Evolutionary conservation across 495 filamentous ascomycete species (phyloP).

Genomic region (Aspergillus biplanus): DNA sequence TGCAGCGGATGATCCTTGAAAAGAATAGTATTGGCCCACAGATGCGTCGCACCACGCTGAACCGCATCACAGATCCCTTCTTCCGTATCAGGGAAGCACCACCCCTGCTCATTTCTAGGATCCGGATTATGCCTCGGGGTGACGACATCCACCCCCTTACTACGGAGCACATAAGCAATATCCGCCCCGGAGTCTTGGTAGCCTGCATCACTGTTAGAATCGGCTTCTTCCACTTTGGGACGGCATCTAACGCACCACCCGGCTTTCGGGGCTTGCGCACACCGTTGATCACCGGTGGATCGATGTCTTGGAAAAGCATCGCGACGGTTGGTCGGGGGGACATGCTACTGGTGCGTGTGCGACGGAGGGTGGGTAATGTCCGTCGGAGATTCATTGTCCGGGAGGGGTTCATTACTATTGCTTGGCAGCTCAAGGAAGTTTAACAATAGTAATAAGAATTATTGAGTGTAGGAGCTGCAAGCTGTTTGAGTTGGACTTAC

Average conservation of each 20-base stretch:
- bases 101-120: slow-evolving; percentile 25
- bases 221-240: neutral
- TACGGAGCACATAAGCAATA: slow-evolving; percentile 31
- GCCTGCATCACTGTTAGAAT: slow-evolving; percentile 21
- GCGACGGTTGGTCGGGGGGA: slow-evolving; percentile 21
- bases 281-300: slow-evolving; percentile 33
- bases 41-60: slow-evolving; percentile 34
- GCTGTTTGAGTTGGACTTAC: neutral
- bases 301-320: slow-evolving; percentile 31
- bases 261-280: slow-evolving; percentile 34
- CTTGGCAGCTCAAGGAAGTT: neutral
- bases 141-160: slow-evolving; percentile 25
- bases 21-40: slow-evolving; percentile 44
- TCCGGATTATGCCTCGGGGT: slow-evolving; percentile 26
- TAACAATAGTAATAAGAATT: neutral
- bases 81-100: slow-evolving; percentile 42
- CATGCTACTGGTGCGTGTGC: neutral
- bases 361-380: neutral
- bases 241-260: slow-evolving; percentile 23
- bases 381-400: neutral
- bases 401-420: neutral
- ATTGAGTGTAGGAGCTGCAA: neutral
- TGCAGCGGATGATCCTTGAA: slow-evolving; percentile 41
- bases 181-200: slow-evolving; percentile 44
- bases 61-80: slow-evolving; percentile 37